Conservation (phyloP, 1,284 basidiomycete genomes). For the Pseudomicrostroma phylloplanum region DNA sequence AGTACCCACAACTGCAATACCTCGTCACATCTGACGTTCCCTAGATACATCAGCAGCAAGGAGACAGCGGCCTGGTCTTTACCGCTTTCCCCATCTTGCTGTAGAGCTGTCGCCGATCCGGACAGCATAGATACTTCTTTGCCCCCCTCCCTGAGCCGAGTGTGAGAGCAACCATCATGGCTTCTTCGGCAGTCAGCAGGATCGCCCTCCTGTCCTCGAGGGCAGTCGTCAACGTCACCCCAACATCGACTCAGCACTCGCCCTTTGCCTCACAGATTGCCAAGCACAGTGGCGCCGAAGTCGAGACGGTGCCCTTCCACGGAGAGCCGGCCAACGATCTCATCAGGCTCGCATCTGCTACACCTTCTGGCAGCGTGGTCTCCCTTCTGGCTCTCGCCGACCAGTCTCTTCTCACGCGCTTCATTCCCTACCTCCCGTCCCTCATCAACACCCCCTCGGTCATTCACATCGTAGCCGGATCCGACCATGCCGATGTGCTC, state of each 20-base stretch:
- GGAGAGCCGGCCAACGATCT: conserved; percentile 1
- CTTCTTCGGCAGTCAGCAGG: background rate
- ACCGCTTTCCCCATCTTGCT: too few relatives aligned
- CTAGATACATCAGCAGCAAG: too few relatives aligned
- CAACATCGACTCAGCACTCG: background rate
- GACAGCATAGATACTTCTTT: too few relatives aligned
- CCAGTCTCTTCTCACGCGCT: conserved; percentile 32
- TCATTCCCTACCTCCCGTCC: conserved; percentile 41
- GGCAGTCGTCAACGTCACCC: conserved; percentile 3
- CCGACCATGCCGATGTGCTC: conserved; percentile 61
- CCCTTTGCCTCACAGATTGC: background rate
- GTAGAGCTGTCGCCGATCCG: too few relatives aligned
- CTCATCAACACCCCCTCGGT: conserved; percentile 36
- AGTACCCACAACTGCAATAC: too few relatives aligned
- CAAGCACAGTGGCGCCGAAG: background rate
- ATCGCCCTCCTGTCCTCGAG: conserved; percentile 5
- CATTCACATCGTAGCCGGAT: conserved; percentile 40
- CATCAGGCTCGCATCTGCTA: conserved; percentile 13
- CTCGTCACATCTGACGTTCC: too few relatives aligned
- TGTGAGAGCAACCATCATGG: background rate
- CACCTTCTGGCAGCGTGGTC: conserved; percentile 25
- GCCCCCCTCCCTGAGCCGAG: too few relatives aligned
- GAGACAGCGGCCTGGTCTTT: too few relatives aligned
- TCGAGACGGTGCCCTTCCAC: background rate
- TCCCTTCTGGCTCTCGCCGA: conserved; percentile 31